Evolutionary conservation across 148 eudicot genomes (phyloP), one percentile per base, ranked within the genome.

Genomic region (Camellia sinensis): DNA sequence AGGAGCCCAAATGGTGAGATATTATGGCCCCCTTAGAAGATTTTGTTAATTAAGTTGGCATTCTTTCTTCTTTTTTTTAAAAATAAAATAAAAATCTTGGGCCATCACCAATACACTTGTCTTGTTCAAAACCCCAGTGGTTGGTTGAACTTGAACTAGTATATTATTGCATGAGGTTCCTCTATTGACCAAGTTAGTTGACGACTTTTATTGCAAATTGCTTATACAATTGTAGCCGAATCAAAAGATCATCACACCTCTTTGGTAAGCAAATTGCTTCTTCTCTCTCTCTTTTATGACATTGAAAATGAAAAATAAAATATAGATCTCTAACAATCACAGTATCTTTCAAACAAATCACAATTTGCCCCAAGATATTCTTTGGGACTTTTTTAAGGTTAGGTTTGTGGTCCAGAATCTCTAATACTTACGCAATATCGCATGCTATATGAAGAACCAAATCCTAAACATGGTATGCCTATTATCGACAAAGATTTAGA

Each of bases 371-470:
- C 21, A 37, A 56, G 22, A 74, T 46, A 74, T 54, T 29, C 44
- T 57, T 50, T 14, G 11, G 13, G 53, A 71, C 43, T 71, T 50
- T 4, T 19, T 62, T 19, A 15, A 10, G 6, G n/a, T 56, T 54
- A 7, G 9, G 29, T 41, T 60, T 60, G 50, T 18, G 67, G n/a
- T 75, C 13, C 60, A 41, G 67, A 43, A 75, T 60, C 67, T 60
- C 13, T 13, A 60, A 43, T 59, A 18, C 40, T 7, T 18, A 43
- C 53, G 45, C 65, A 54, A 74, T 40, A 13, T 21, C 64, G 67
- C 37, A 37, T 75, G 67, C 29, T 53, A 59, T 43, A 59, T 41
- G 44, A 17, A 75, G 53, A 60, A 75, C 78, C 50, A 60, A 59
- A 75, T 75, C 52, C 3, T 9, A 10, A 14, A 6, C 21, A 5